Percentiles rank a stretch among this genome's conserved stretches.
These are phyloP conservation scores for Smittium culicis DNA, from an alignment of 371 early-diverging fungal species.

Conservation along the genomic window DNA sequence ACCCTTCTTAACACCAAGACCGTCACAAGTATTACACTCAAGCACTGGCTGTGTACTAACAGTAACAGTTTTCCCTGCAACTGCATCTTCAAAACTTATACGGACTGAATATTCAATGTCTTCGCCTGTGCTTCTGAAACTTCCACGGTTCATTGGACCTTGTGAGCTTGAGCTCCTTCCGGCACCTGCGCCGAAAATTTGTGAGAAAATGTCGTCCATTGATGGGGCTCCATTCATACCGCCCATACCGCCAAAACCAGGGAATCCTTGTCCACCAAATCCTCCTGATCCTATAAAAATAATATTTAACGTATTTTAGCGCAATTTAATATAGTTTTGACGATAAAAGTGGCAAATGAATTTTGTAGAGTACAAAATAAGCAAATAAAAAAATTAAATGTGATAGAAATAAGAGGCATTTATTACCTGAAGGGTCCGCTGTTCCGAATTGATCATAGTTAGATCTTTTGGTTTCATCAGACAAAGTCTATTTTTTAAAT, in stretches of 20 bases:
- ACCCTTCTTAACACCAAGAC: constrained; percentile 63
- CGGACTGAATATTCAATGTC: constrained; percentile 34
- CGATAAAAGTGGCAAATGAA: no score
- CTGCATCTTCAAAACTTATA: constrained; percentile 80
- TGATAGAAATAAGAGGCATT: no score
- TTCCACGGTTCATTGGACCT: constrained; percentile 29
- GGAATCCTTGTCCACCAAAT: constrained; percentile 19
- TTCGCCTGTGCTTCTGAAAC: constrained; percentile 28
- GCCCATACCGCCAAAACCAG: constrained; percentile 29
- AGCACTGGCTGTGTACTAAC: constrained; percentile 47
- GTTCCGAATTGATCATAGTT: constrained; percentile 83
- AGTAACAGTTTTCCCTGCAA: constrained; percentile 51
- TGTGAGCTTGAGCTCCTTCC: constrained; percentile 33
- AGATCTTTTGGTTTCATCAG: constrained; percentile 76
- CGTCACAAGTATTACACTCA: constrained; percentile 61
- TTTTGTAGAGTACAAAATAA: no score
- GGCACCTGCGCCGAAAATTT: constrained; percentile 56
- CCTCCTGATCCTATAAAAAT: constrained; percentile 34
- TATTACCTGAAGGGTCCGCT: constrained; percentile 17
- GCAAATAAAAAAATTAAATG: no score
- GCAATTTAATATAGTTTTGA: no score
- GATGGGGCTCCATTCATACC: constrained; percentile 39
- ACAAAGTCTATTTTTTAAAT: constrained; percentile 39
- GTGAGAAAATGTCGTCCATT: constrained; percentile 47
- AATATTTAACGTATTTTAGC: no score